These are phyloP conservation scores for Xylariaceae sp. DNA, from an alignment of 2,329 filamentous ascomycete species.

Conservation along the genomic window DNA sequence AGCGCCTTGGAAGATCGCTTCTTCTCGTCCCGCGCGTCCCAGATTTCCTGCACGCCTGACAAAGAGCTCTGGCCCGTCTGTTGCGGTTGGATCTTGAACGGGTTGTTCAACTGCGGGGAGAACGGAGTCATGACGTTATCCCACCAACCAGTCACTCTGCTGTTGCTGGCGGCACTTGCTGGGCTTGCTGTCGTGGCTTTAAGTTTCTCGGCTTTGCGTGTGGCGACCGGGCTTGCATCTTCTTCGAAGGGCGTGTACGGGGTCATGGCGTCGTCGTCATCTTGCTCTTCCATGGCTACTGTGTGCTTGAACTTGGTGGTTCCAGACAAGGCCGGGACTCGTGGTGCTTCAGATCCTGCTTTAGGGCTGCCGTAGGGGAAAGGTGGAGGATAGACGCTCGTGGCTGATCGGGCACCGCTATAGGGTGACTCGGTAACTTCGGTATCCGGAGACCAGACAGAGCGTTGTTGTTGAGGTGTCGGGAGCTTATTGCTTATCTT, in stretches of 20 bases:
- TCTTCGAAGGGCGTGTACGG: conserved; percentile 67
- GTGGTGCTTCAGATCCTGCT: conserved; percentile 42
- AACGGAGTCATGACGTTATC: conserved; percentile 71
- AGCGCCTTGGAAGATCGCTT: conserved; percentile 10
- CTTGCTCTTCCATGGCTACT: conserved; percentile 35
- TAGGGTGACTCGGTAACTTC: conserved; percentile 44
- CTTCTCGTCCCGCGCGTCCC: conserved; percentile 26
- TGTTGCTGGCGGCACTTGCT: conserved; percentile 49
- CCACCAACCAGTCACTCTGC: conserved; percentile 68
- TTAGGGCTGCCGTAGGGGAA: conserved; percentile 32
- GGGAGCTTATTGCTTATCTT: conserved; percentile 19
- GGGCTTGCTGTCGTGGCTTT: conserved; percentile 35
- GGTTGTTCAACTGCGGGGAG: conserved; percentile 40
- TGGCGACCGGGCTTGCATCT: conserved; percentile 46
- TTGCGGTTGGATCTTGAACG: conserved; percentile 35
- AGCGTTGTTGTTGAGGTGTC: conserved; percentile 37
- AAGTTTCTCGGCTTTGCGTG: conserved; percentile 35
- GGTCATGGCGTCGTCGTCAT: conserved; percentile 44
- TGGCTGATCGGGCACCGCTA: conserved; percentile 40
- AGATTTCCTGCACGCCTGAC: conserved; percentile 24
- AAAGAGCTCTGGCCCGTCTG: conserved; percentile 18
- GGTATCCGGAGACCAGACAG: conserved; percentile 58
- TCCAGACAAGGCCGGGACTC: conserved; percentile 54
- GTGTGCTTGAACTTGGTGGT: conserved; percentile 35
- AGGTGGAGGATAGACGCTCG: conserved; percentile 58